phyloP scores from a whole-genome alignment of 202 grass and related monocot genomes.

The Bolboschoenoplectus hybrid region DNA sequence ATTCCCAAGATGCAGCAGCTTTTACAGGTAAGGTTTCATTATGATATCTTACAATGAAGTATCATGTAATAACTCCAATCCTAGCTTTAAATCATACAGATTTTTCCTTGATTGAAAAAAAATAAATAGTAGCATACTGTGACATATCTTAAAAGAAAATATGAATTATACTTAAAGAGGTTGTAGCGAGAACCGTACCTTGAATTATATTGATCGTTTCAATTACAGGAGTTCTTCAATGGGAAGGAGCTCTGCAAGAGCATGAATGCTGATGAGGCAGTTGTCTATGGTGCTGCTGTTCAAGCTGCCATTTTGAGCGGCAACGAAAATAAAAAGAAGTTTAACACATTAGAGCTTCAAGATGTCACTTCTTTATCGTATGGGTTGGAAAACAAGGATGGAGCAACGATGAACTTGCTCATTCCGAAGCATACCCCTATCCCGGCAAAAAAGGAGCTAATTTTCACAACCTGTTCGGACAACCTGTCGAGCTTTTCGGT shows the following conservation, averaged over 20 bases:
- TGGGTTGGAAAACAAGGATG: constrained; percentile 72
- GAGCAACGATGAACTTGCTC: constrained; percentile 71
- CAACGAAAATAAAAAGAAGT: constrained; percentile 63
- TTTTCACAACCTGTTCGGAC: constrained; percentile 78
- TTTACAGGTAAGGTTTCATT: constrained; percentile 1
- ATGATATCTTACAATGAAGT: background rate
- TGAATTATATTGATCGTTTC: background rate
- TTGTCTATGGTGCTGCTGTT: constrained; percentile 68
- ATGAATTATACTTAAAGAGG: no score
- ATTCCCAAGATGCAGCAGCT: constrained; percentile 35
- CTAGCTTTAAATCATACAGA: background rate
- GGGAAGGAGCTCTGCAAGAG: constrained; percentile 88
- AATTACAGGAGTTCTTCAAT: constrained; percentile 70
- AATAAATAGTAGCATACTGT: no score
- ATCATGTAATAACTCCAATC: background rate
- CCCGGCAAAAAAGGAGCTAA: constrained; percentile 72
- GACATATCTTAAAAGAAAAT: background rate
- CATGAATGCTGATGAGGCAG: constrained; percentile 84
- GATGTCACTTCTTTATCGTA: constrained; percentile 73
- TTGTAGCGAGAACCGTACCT: no score
- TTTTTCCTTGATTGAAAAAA: no score
- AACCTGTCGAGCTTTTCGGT: constrained; percentile 58
- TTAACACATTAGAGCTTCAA: constrained; percentile 69
- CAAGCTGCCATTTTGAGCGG: constrained; percentile 79
- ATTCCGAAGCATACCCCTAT: constrained; percentile 80